Evolutionary conservation across 169 alveolate species (phyloP), one percentile per base, ranked within the genome.

Genomic region (Plasmodium sp.): DNA sequence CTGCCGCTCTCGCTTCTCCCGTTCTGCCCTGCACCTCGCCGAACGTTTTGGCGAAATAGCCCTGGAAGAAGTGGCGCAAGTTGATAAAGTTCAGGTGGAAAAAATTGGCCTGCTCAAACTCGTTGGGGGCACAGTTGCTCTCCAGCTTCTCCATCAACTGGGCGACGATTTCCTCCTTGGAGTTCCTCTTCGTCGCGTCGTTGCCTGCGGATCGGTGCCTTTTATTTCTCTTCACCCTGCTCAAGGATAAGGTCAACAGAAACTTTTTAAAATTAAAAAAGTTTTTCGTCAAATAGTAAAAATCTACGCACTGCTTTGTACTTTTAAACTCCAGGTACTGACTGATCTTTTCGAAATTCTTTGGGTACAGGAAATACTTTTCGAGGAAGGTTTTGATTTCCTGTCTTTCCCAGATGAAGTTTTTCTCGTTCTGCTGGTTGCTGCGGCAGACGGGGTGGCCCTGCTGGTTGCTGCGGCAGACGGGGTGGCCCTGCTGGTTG

Each of bases 331-430:
- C 99, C 79, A 98, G 92, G 83, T 92, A 97, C 34, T 97, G 97
- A 34, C 98, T 98, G 71, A 98, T 97, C 58, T 97, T 97, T 48
- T 96, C 96, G 90, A 98, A 98, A 82, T 98, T 97, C 67, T 98
- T 98, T 27, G 99, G 99, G 84, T 98, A 97, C 97, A 97, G 94
- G 51, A 98, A 93, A 62, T 97, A 98, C 93, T 97, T 97, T 84
- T 97, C 98, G 9, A 97, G 93, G 77, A 97, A 98, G 18, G 92
- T 95, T 67, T 97, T 95, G 45, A 96, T 96, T 72, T 98, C 98
- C 36, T 96, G 93, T 80, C 81, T 94, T 31, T 97, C 96, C 99
- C 99, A 98, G 67, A 97, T 95, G 75, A 96, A 92, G 83, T 95
- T 90, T 54, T 92, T 90, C 62, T 96, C 92, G 41, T 73, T 83